Evolutionary conservation across 139 green algal genomes (phyloP), one percentile per base, ranked within the genome.

Genomic region (Yamagishiella unicocca): DNA sequence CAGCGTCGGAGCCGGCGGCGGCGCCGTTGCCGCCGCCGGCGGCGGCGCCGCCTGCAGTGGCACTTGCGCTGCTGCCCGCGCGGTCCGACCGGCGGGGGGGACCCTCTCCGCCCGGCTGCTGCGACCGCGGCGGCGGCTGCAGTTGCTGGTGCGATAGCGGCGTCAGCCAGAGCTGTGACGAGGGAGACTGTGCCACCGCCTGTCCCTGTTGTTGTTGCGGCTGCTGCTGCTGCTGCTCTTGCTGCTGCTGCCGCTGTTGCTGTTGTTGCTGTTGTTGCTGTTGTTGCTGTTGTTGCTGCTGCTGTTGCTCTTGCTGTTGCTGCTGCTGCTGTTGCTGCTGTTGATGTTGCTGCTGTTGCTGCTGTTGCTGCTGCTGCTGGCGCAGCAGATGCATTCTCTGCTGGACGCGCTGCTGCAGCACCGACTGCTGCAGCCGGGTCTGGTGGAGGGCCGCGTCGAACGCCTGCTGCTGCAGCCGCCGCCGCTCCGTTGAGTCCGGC

Each of bases 291-390:
- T 58, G 72, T 42, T 80, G 71, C 42, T 79, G 74, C 33, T 64
- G 46, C n/a, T 82, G 74, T n/a, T 80, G 74, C 46, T 82, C 46
- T 22, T 68, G 45, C 43, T 33, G 31, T 38, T 46, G 31, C 74
- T 46, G 31, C 74, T 42, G 72, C 72, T 64, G 72, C 72, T 25
- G 42, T 25, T 64, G 43, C 43, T 19, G 25, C 6, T 58, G 40
- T 25, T 17, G 64, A 29, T 21, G 64, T n/a, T 22, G 29, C 31
- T 42, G 12, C 31, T 72, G 64, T n/a, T 72, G 64, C n/a, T 72
- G 64, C 64, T 72, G 64, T 21, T 42, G 64, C 31, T 12, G 64
- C 31, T 72, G n/a, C 21, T 72, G 29, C 64, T 42, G 29, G 6
- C 24, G 64, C 31, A 43, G 64, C 29, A 29, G 64, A 29, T 72